These are phyloP conservation scores for Astragalus glycyphyllos DNA, from an alignment of 306 rosid species.

Conservation along the genomic window DNA sequence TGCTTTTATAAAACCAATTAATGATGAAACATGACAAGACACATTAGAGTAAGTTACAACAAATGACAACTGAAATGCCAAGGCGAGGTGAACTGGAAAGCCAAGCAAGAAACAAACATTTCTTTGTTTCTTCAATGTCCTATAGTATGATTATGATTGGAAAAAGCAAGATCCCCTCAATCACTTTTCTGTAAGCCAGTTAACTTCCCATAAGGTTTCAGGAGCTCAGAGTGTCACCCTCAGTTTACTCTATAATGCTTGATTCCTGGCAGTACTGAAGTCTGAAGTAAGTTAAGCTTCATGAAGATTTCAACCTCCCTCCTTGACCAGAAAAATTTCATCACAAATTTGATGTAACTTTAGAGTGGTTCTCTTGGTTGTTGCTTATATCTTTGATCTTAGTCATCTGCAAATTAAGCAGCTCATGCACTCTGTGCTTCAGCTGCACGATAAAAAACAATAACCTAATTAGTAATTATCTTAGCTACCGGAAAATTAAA, in stretches of 20 bases:
- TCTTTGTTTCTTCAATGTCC: slow-evolving; percentile 34
- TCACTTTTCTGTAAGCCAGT: background rate
- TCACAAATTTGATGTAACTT: slow-evolving; percentile 19
- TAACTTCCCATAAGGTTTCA: slow-evolving; percentile 2
- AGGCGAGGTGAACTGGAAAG: slow-evolving; percentile 2
- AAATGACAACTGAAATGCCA: background rate
- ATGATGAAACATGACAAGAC: slow-evolving; percentile 3
- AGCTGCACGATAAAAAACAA: slow-evolving; percentile 57
- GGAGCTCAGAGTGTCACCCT: background rate
- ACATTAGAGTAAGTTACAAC: background rate
- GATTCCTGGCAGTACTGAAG: slow-evolving; percentile 14
- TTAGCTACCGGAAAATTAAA: background rate
- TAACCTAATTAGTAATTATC: slow-evolving; percentile 12
- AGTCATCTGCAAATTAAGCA: slow-evolving; percentile 70
- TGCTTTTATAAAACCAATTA: background rate
- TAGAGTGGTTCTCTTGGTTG: slow-evolving; percentile 35
- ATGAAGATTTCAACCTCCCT: slow-evolving; percentile 33
- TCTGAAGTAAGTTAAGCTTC: slow-evolving; percentile 15
- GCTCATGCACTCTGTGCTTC: slow-evolving; percentile 72
- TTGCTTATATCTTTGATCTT: slow-evolving; percentile 50
- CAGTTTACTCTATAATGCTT: slow-evolving; percentile 6
- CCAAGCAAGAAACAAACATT: slow-evolving; percentile 8
- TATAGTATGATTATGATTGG: slow-evolving; percentile 12
- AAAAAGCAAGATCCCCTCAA: slow-evolving; percentile 6
- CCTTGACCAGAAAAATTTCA: slow-evolving; percentile 31